Conservation (phyloP, 306 rosid genomes). For the Dicorynia guianensis region DNA sequence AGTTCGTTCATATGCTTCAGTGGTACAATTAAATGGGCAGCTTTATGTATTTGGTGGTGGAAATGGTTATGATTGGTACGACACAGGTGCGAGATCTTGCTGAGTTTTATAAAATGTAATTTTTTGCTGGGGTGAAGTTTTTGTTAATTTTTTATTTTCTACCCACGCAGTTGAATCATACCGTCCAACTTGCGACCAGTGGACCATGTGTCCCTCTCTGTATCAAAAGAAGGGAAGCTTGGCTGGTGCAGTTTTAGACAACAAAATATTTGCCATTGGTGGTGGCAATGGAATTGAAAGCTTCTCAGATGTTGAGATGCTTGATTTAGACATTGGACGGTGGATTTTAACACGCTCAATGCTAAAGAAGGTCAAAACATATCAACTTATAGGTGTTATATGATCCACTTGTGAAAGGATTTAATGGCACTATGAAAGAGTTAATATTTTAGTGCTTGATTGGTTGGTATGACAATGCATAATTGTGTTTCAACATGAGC, state of each 20-base stretch:
- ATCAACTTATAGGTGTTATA: neutral
- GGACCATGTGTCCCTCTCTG: constrained; percentile 77
- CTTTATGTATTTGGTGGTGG: constrained; percentile 60
- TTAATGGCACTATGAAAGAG: constrained; percentile 9
- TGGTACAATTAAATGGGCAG: constrained; percentile 55
- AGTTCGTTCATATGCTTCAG: constrained; percentile 56
- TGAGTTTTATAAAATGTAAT: constrained; percentile 22
- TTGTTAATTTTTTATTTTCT: constrained; percentile 34
- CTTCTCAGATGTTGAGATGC: constrained; percentile 66
- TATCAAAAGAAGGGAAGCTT: constrained; percentile 75
- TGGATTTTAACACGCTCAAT: constrained; percentile 68
- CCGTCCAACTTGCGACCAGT: constrained; percentile 53
- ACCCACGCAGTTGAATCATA: constrained; percentile 75
- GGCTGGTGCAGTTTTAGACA: constrained; percentile 53
- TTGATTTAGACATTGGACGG: constrained; percentile 67
- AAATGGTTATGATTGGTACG: constrained; percentile 54
- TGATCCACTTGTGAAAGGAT: neutral
- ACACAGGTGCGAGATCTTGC: constrained; percentile 52
- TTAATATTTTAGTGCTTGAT: constrained; percentile 33
- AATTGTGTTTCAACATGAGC: constrained; percentile 10
- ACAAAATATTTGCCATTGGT: constrained; percentile 59
- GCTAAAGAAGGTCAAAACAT: constrained; percentile 62
- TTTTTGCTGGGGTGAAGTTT: constrained; percentile 7
- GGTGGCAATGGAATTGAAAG: constrained; percentile 54
- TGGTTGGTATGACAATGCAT: constrained; percentile 29